Percentiles rank a stretch among this genome's conserved stretches.
Conservation (phyloP, 345 rosid genomes). For the Eucalyptus globulus region DNA sequence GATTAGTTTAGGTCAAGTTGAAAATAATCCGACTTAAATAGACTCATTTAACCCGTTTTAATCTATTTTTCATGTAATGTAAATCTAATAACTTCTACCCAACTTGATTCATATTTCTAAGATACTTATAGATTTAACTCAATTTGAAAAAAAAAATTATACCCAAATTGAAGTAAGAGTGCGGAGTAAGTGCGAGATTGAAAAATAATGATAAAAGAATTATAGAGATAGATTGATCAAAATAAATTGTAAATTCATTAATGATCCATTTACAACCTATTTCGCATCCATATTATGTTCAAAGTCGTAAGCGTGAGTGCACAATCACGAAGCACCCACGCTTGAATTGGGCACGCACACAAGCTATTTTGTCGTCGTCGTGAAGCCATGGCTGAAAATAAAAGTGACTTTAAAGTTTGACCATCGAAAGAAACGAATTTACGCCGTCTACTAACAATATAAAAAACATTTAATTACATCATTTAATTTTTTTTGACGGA, state of each 20-base stretch:
- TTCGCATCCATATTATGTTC: too few species aligned
- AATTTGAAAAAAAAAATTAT: too few species aligned
- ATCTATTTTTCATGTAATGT: too few species aligned
- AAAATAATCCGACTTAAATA: too few species aligned
- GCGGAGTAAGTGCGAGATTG: fast-evolving
- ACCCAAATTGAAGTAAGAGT: neutral
- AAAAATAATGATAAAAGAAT: too few species aligned
- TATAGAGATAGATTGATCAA: too few species aligned
- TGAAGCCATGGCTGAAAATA: neutral
- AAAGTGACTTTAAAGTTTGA: neutral
- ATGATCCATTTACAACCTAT: neutral
- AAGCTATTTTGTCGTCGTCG: neutral
- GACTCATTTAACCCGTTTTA: too few species aligned
- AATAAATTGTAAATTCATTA: neutral
- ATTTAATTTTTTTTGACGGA: too few species aligned
- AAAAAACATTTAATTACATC: neutral
- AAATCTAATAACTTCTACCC: neutral
- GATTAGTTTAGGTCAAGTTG: neutral
- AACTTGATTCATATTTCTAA: neutral
- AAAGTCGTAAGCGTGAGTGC: neutral
- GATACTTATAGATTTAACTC: too few species aligned
- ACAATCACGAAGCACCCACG: neutral
- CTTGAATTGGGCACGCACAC: neutral
- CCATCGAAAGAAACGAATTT: neutral
- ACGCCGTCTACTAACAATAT: neutral